Evolutionary conservation across 176 grass and related monocot genomes (phyloP).

Genomic region (Alloteropsis semialata): DNA sequence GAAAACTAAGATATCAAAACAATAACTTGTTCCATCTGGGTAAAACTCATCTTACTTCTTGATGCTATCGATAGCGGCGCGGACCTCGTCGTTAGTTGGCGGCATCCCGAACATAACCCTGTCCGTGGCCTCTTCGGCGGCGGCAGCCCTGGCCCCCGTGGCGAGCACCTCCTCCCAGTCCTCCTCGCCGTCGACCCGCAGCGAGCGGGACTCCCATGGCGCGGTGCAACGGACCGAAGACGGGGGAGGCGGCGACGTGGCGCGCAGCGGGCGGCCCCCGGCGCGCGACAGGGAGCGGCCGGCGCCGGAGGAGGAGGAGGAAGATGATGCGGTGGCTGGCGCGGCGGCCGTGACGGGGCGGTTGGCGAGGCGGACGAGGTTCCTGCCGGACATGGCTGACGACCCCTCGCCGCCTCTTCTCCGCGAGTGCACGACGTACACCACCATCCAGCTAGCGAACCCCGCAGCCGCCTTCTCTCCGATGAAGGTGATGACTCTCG

Average conservation of each 20-base stretch:
- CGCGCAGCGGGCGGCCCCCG: background rate
- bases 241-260: constrained; percentile 29
- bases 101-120: constrained; percentile 35
- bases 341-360: background rate
- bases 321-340: background rate
- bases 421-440: constrained; percentile 20
- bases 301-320: background rate
- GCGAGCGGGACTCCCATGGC: constrained; percentile 17
- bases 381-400: constrained; percentile 38
- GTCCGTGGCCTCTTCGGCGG: background rate
- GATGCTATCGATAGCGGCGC: constrained; percentile 64
- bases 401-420: background rate
- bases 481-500: background rate
- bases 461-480: background rate
- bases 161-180: constrained; percentile 44
- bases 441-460: constrained; percentile 18
- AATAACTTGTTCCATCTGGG: background rate
- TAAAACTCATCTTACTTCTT: constrained; percentile 49
- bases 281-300: background rate
- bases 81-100: constrained; percentile 66
- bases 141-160: background rate
- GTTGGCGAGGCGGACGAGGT: constrained; percentile 38
- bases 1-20: too few species aligned
- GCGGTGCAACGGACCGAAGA: constrained; percentile 8
- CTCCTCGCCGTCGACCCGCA: constrained; percentile 22